Base-by-base conservation (phyloP, 768 basidiomycete species). In the Xerocomellus intermedius region DNA sequence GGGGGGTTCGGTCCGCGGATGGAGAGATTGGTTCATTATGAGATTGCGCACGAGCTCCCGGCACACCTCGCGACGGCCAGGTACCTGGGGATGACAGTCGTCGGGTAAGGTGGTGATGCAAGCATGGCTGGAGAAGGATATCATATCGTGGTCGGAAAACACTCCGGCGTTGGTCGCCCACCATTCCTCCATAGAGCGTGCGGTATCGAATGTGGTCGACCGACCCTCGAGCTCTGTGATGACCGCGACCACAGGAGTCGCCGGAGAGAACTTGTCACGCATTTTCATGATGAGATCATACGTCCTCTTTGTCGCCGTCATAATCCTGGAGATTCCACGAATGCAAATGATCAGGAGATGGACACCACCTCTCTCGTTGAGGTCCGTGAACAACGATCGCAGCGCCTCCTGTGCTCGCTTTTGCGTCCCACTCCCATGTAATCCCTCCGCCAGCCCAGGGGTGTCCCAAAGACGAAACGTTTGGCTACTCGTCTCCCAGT, bases 91-190 rank as follows among this genome's bases (percentile, higher is more conserved):
- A 50, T 64, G 52, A 30, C 61, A 63, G 42, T 48, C 17, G 37
- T 68, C 66, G 17, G 53, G 41, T 14, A 68, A 38, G 4, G 74
- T 69, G 4, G 75, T 76, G 55, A 78, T 65, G 52, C 78, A 79
- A 14, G 71, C 74, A 19, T 74, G 69, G 2, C 63, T 74, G 4
- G 62, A 48, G 35, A 75, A 74, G 22, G 42, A 16, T 60, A 77
- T 76, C 2, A n/a, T n/a, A n/a, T 63, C 58, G 26, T 69, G 45
- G 5, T 56, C 32, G 16, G 56, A 61, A 53, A 79, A 70, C 2
- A 21, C 19, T 7, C 39, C 48, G 35, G 68, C 50, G 47, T 74
- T 75, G 48, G 55, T 42, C 21, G 38, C 47, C 77, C 76, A 78
- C 77, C 77, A 79, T 47, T 61, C 61, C 8, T 70, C 69, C 67